phyloP scores from a whole-genome alignment of 768 basidiomycete species.

The Panaeolus papilionaceus region DNA sequence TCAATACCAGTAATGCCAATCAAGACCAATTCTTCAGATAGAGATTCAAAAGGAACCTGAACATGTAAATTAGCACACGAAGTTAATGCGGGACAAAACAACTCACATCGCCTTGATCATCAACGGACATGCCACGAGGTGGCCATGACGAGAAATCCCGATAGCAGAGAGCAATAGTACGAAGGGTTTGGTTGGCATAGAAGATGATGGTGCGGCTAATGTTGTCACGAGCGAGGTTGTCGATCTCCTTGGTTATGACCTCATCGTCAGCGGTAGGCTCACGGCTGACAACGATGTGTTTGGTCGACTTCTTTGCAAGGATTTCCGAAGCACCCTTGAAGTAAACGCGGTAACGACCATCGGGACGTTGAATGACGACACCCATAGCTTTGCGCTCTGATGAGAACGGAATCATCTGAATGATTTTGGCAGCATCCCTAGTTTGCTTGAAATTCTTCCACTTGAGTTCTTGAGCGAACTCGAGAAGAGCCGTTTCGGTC shows the following conservation, averaged over 20 bases:
- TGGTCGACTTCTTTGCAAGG: slow-evolving; percentile 75
- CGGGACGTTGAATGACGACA: slow-evolving; percentile 71
- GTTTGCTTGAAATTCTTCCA: slow-evolving; percentile 78
- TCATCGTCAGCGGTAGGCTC: slow-evolving; percentile 34
- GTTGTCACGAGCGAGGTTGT: slow-evolving; percentile 74
- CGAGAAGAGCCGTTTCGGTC: slow-evolving; percentile 91
- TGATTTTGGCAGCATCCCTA: slow-evolving; percentile 62
- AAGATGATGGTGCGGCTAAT: slow-evolving; percentile 94
- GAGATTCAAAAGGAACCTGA: slow-evolving; percentile 70
- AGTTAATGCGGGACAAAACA: slow-evolving; percentile 1
- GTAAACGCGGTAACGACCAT: slow-evolving; percentile 69
- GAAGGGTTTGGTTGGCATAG: slow-evolving; percentile 95
- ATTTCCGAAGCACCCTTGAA: slow-evolving; percentile 97
- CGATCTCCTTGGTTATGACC: slow-evolving; percentile 68
- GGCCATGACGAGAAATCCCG: slow-evolving; percentile 90
- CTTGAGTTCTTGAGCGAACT: slow-evolving; percentile 79
- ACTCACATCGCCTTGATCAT: slow-evolving; percentile 61
- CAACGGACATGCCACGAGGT: slow-evolving; percentile 50
- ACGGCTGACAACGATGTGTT: slow-evolving; percentile 72
- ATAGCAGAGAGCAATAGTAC: slow-evolving; percentile 95
- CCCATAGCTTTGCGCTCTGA: slow-evolving; percentile 96
- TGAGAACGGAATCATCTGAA: slow-evolving; percentile 94
- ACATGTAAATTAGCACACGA: slow-evolving; percentile 24
- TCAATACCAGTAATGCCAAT: slow-evolving; percentile 95
- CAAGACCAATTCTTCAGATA: slow-evolving; percentile 79